Conservation (phyloP, 1,139 yeast species). For the Kodamaea sp. region DNA sequence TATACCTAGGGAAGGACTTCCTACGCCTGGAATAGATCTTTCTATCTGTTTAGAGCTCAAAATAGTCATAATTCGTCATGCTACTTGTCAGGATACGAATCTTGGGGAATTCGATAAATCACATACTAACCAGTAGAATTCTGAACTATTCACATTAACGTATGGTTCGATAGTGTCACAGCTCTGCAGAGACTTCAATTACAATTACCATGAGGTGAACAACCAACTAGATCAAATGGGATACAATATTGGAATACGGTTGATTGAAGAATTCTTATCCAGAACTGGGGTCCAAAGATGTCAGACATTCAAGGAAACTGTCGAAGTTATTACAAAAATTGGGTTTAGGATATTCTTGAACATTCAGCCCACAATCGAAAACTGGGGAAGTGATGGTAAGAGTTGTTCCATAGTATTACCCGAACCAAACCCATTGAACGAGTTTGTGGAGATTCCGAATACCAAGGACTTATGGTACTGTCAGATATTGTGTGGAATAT, state of each 20-base stretch:
- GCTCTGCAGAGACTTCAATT: conserved; percentile 77
- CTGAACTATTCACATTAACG: conserved; percentile 88
- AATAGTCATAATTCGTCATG: no score
- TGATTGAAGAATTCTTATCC: conserved; percentile 92
- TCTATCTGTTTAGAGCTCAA: no score
- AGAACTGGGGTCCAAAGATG: conserved; percentile 85
- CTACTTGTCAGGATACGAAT: no score
- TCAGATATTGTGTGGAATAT: conserved; percentile 84
- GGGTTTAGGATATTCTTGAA: conserved; percentile 91
- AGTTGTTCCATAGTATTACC: conserved; percentile 70
- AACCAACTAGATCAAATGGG: conserved; percentile 91
- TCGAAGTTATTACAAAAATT: conserved; percentile 79
- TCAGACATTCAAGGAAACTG: conserved; percentile 76
- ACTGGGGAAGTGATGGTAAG: conserved; percentile 78
- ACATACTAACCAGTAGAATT: conserved; percentile 51
- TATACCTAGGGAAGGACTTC: no score
- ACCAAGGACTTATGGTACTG: conserved; percentile 85
- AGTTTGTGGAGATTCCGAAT: conserved; percentile 86
- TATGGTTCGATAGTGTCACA: conserved; percentile 97
- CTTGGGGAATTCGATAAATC: no score
- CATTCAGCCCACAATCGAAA: conserved; percentile 71
- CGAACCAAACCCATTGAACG: conserved; percentile 85
- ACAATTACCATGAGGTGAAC: conserved; percentile 78
- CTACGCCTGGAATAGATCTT: no score
- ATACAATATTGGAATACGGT: conserved; percentile 85